Percentiles rank a stretch among this genome's conserved stretches.
Conservation (phyloP, 805 yeast genomes). For the Ogataea methanolica region DNA sequence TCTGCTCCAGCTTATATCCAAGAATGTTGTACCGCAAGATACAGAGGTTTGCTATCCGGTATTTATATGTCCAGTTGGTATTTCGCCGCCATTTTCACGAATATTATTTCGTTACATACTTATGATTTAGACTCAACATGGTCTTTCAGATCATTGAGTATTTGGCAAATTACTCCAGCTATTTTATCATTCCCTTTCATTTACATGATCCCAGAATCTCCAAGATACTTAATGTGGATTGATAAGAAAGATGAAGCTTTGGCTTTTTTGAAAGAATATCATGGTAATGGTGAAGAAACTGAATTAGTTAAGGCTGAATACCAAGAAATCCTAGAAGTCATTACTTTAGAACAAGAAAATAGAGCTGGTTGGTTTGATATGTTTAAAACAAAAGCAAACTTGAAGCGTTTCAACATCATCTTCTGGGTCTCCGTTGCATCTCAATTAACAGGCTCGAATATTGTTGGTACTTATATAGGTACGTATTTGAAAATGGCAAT, state of each 20-base stretch:
- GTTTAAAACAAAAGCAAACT: conserved; percentile 18
- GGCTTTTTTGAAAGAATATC: conserved; percentile 19
- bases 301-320: conserved; percentile 17
- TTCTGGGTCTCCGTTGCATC: conserved; percentile 26
- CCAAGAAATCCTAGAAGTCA: conserved; percentile 21
- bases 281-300: conserved; percentile 19
- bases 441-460: conserved; percentile 24
- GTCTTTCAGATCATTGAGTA: conserved; percentile 30
- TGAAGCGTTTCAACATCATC: conserved; percentile 24
- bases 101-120: conserved; percentile 28
- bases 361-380: conserved; percentile 22
- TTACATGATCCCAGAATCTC: conserved; percentile 29
- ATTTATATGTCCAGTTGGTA: conserved; percentile 28
- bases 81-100: conserved; percentile 26
- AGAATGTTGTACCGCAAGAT: conserved; percentile 29
- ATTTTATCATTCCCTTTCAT: conserved; percentile 16
- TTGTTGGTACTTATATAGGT: conserved; percentile 24
- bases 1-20: conserved; percentile 34
- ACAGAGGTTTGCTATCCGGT: conserved; percentile 28
- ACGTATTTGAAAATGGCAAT: conserved; percentile 31
- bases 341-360: conserved; percentile 18
- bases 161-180: conserved; percentile 26
- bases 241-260: conserved; percentile 27
- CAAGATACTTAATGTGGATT: conserved; percentile 27
- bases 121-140: conserved; percentile 20